phyloP scores from a whole-genome alignment of 345 rosid species.

The Turritis glabra region DNA sequence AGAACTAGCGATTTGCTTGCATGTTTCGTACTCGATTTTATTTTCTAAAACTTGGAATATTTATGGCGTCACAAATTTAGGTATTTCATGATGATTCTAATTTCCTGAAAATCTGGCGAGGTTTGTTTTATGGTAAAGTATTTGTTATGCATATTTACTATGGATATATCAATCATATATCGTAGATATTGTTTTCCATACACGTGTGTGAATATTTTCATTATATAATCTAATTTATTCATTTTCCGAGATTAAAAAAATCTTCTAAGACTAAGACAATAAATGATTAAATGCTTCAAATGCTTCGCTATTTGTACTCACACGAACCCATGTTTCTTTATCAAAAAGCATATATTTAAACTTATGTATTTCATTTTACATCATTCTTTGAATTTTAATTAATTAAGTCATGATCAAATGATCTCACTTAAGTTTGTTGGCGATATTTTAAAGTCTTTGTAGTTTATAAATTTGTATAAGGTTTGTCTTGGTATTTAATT shows the following conservation, averaged over 20 bases:
- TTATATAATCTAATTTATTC: background rate
- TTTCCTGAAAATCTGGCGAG: background rate
- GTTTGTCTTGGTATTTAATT: too few species aligned
- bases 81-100: background rate
- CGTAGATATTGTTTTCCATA: background rate
- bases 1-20: too few species aligned
- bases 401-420: background rate
- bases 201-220: background rate
- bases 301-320: too few species aligned
- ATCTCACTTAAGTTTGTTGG: background rate
- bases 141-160: too few species aligned
- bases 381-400: background rate
- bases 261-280: too few species aligned
- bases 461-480: too few species aligned
- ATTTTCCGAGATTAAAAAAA: background rate
- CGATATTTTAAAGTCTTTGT: background rate
- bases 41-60: background rate
- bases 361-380: background rate
- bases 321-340: too few species aligned
- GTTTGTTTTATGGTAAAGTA: slow-evolving; percentile 3
- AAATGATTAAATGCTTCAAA: background rate
- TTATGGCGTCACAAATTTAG: background rate
- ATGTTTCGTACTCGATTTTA: background rate
- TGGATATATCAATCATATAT: too few species aligned
- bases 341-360: background rate